Base-by-base conservation (phyloP, 441 rosid species). In the Populus hybrid region DNA sequence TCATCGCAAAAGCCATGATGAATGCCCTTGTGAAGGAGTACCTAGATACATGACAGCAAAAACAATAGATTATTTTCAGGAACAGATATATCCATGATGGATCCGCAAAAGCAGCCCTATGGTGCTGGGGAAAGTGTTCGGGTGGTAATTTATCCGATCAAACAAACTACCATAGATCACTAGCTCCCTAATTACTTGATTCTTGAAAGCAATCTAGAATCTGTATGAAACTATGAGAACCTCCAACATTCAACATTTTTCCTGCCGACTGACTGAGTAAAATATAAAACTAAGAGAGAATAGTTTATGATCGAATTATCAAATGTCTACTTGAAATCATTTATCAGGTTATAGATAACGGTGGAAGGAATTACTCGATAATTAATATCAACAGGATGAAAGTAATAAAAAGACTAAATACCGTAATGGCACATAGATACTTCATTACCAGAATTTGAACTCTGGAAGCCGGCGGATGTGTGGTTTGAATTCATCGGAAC, bases 1-100 rank as follows among this genome's bases (percentile, higher is more conserved):
- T 89, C 95, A 92, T 90, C 21, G 87, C 50, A 83, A 92, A 89
- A 9, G 95, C 91, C 46, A 92, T 88, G 87, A 87, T 81, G 83
- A 92, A 50, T 50, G 57, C 57, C 81, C 84, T 88, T 1, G 97
- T 90, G 88, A 89, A 86, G 59, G 95, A 86, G 80, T 92, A 91
- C 97, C 97, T 92, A 85, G 57, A 63, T 79, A 57, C 76, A 78
- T 63, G 40, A 30, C 35, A 69, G 8, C 59, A 1, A 5, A 50
- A 50, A 16, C 59, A 50, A 18, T 16, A 50, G 38, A 19, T 16
- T 50, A 50, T 14, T 50, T 50, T 50, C 59, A 16, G 19, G 59
- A 14, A 50, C 59, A 50, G 19, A 50, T 50, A 50, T 16, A 50
- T 50, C 59, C n/a, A 16, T 1, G 59, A 50, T 50, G 59, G n/a